These are phyloP conservation scores for Dunaliella primolecta DNA, from an alignment of 139 green algal genomes.

Conservation along the genomic window DNA sequence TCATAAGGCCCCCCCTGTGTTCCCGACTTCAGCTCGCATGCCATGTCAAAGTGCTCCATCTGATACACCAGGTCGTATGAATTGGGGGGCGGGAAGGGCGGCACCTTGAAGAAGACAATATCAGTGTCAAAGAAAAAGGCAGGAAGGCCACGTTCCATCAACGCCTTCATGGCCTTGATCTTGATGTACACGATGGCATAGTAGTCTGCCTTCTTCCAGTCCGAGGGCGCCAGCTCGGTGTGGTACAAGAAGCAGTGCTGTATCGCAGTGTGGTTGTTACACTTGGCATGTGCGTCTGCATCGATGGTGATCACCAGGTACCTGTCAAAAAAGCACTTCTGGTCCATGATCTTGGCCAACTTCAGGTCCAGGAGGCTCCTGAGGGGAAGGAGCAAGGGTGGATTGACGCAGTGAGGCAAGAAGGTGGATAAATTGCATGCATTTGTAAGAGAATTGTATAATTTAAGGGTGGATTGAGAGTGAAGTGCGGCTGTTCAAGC, in stretches of 20 bases:
- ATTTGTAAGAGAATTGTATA: too few species aligned
- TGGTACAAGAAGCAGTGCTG: not conserved
- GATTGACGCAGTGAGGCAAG: too few species aligned
- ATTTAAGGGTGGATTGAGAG: too few species aligned
- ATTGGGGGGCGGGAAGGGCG: not conserved
- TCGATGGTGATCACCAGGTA: not conserved
- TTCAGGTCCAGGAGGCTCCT: not conserved
- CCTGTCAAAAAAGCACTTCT: conserved; percentile 1
- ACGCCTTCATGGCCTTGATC: not conserved
- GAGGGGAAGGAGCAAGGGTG: too few species aligned
- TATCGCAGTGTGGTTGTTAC: not conserved
- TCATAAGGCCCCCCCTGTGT: not conserved
- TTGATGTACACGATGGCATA: not conserved
- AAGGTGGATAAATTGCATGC: too few species aligned
- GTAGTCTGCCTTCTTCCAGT: not conserved
- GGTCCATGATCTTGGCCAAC: not conserved
- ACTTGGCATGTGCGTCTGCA: not conserved
- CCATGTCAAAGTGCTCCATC: not conserved
- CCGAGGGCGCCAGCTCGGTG: not conserved
- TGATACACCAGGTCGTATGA: not conserved
- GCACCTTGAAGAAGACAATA: not conserved
- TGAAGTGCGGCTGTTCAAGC: too few species aligned
- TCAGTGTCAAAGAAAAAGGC: not conserved
- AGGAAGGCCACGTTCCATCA: not conserved
- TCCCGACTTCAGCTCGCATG: not conserved